Conservation (phyloP, 176 grass and related monocot genomes). For the Zoysia japonica region DNA sequence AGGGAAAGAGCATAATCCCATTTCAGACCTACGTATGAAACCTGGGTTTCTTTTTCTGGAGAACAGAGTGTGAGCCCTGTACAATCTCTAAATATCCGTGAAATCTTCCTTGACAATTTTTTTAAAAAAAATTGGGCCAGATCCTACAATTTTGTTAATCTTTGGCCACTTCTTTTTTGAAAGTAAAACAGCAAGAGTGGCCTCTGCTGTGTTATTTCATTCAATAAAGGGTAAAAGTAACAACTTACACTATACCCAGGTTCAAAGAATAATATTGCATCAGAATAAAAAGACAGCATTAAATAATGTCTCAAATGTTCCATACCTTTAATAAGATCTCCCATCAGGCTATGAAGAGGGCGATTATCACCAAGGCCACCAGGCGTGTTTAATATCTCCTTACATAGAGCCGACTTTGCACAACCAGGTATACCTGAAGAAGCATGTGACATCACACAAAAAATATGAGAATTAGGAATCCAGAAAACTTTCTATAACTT, state of each 20-base stretch:
- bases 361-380: conserved; percentile 85
- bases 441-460: conserved; percentile 9
- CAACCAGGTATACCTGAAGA: conserved; percentile 94
- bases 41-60: neutral
- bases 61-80: neutral
- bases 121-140: neutral
- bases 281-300: neutral
- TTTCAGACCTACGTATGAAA: neutral
- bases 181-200: too few relatives aligned
- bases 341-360: conserved; percentile 92
- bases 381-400: conserved; percentile 74
- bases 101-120: neutral
- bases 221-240: too few relatives aligned
- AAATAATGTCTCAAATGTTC: conserved; percentile 21
- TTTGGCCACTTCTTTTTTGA: neutral
- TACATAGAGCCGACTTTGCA: conserved; percentile 95
- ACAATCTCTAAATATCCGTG: neutral
- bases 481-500: neutral
- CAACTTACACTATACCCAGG: too few relatives aligned
- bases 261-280: neutral
- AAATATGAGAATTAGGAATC: neutral
- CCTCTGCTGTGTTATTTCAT: too few relatives aligned
- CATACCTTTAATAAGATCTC: conserved; percentile 93
- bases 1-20: neutral
- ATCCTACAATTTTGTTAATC: neutral